Evolutionary conservation across 805 yeast species (phyloP).

Genomic region (Nakazawaea pomicola): DNA sequence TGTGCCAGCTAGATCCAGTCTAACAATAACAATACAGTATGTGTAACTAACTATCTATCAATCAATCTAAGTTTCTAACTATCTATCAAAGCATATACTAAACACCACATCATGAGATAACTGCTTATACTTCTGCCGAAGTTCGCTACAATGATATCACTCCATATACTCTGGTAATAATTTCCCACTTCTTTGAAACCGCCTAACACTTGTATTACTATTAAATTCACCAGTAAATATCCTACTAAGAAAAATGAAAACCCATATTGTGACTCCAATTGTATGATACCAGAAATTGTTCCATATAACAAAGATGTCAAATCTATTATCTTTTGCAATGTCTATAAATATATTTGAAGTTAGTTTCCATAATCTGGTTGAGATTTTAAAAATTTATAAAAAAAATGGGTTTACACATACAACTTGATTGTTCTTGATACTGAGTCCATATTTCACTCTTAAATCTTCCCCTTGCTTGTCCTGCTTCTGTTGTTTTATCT

Average conservation of each 20-base stretch:
- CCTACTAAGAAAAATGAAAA: constrained; percentile 36
- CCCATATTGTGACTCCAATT: constrained; percentile 45
- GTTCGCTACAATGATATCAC: constrained; percentile 38
- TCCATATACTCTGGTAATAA: constrained; percentile 34
- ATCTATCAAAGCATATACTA: constrained; percentile 41
- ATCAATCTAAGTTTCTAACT: background rate
- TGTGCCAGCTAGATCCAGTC: no score
- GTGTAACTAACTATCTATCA: no score
- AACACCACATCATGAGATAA: constrained; percentile 55
- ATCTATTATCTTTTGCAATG: constrained; percentile 32
- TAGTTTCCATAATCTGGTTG: constrained; percentile 17
- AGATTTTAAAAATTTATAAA: constrained; percentile 9
- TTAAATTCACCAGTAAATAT: constrained; percentile 26
- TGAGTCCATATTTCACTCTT: constrained; percentile 8
- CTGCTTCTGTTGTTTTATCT: background rate
- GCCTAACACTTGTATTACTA: constrained; percentile 30
- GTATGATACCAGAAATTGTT: constrained; percentile 49
- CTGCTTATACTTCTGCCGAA: constrained; percentile 45
- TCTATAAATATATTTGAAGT: background rate
- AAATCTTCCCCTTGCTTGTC: constrained; percentile 10
- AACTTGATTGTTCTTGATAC: constrained; percentile 4
- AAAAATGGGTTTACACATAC: constrained; percentile 16
- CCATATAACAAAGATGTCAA: constrained; percentile 47
- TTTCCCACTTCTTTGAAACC: constrained; percentile 25
- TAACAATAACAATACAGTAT: no score